Evolutionary conservation across 2,329 filamentous ascomycete species (phyloP).

Genomic region (Cryphonectria parasitica): DNA sequence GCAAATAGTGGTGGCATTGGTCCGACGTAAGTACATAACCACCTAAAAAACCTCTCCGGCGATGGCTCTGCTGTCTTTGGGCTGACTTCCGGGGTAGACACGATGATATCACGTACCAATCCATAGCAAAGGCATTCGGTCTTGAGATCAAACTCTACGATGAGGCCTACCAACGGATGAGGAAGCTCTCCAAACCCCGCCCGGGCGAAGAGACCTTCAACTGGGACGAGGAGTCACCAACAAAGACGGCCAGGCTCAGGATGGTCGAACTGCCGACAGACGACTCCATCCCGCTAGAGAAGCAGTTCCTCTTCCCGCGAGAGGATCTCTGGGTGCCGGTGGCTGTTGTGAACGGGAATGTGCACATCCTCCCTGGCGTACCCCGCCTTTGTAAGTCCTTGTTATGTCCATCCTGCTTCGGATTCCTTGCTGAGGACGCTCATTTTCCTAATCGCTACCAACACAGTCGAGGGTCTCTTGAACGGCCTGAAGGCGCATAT

Average conservation of each 20-base stretch:
- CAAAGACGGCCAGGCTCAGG: constrained; percentile 78
- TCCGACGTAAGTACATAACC: constrained; percentile 70
- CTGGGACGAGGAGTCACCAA: constrained; percentile 82
- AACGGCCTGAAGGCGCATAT: constrained; percentile 75
- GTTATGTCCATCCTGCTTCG: not conserved
- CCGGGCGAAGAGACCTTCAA: constrained; percentile 75
- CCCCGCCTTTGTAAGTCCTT: constrained; percentile 70
- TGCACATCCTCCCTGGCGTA: constrained; percentile 91
- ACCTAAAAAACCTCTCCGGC: not conserved
- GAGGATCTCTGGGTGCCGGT: constrained; percentile 92
- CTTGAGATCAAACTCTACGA: constrained; percentile 78
- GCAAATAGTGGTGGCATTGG: constrained; percentile 79
- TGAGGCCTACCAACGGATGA: constrained; percentile 81
- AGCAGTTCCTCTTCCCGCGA: constrained; percentile 78
- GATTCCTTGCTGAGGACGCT: not conserved
- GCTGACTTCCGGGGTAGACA: constrained; percentile 58
- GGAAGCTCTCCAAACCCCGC: constrained; percentile 73
- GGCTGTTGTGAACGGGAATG: constrained; percentile 84
- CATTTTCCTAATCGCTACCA: not conserved
- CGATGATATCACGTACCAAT: constrained; percentile 96
- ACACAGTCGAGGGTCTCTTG: constrained; percentile 71
- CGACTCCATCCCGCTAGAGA: constrained; percentile 61
- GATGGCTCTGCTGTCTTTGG: constrained; percentile 16
- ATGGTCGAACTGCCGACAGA: constrained; percentile 91
- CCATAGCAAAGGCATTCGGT: constrained; percentile 86